Conservation (phyloP, 768 basidiomycete species). For the Artomyces pyxidatus region DNA sequence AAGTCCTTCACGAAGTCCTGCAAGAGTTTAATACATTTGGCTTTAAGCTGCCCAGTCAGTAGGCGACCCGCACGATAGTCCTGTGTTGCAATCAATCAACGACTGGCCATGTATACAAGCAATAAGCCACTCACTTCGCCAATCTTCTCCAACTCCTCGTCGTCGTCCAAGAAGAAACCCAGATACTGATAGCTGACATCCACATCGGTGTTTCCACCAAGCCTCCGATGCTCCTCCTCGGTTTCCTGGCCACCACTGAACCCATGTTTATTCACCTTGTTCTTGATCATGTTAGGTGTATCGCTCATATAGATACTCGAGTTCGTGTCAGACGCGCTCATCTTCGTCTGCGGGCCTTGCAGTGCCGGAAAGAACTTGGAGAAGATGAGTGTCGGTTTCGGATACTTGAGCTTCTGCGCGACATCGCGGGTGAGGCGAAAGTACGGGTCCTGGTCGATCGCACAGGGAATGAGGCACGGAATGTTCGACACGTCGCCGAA, state of each 20-base stretch:
- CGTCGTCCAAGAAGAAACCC: slow-evolving; percentile 92
- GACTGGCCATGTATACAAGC: not conserved
- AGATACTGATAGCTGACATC: slow-evolving; percentile 96
- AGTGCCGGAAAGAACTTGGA: slow-evolving; percentile 98
- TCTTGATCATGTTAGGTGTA: slow-evolving; percentile 88
- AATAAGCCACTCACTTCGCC: slow-evolving; percentile 50
- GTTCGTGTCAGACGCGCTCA: slow-evolving; percentile 94
- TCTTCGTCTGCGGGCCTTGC: slow-evolving; percentile 97
- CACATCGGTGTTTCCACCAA: slow-evolving; percentile 90
- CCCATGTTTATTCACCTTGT: slow-evolving; percentile 92
- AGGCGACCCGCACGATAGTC: slow-evolving; percentile 87
- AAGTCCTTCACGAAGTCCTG: slow-evolving; percentile 81
- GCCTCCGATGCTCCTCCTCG: slow-evolving; percentile 85
- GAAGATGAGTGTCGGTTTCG: slow-evolving; percentile 87
- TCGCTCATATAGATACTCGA: slow-evolving; percentile 97
- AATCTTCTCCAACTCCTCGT: slow-evolving; percentile 72
- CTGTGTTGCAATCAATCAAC: slow-evolving; percentile 31
- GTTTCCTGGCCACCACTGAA: slow-evolving; percentile 95
- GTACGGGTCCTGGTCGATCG: slow-evolving; percentile 96
- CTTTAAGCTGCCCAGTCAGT: slow-evolving; percentile 88
- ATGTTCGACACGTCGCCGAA: slow-evolving; percentile 78
- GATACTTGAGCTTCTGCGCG: slow-evolving; percentile 89
- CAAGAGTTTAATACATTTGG: slow-evolving; percentile 71
- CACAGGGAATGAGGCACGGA: slow-evolving; percentile 93
- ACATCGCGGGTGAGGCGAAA: slow-evolving; percentile 97